Base-by-base conservation (phyloP, 164 flowering plant genomes). In the Nymphaea colorata region DNA sequence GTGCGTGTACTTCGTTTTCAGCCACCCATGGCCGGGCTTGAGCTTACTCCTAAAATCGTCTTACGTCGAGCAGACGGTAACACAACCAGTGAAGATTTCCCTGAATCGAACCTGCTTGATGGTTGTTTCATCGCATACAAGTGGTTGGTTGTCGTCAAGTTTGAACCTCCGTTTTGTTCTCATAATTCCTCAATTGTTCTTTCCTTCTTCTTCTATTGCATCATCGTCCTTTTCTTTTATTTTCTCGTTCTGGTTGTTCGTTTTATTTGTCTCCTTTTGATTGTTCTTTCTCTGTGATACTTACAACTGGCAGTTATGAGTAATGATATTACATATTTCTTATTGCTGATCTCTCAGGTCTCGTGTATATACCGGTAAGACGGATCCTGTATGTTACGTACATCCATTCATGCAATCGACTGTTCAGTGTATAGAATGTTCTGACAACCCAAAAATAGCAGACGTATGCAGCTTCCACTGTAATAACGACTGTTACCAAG, bases 341-440 rank as follows among this genome's bases (percentile, higher is more conserved):
- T 10, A 10, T 51, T 51, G 57, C 57, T 25, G 36, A 44, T 64
- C 47, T 75, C 85, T 82, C 74, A 91, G 97, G 97, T 89, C 83
- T 71, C 91, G 98, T n/a, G 78, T 91, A 71, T 90, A 93, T 72
- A 91, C 90, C 80, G 96, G 91, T 79, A 85, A 67, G 68, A 93
- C 87, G 74, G 89, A 85, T 82, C 85, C 93, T 60, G 72, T 89
- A 16, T 93, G 97, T 73, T 91, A 96, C 73, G 81, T 93, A 45
- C 98, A 93, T 79, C 98, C 98, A 53, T 79, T 95, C 60, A 96
- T 85, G 75, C 90, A 85, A 71, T 97, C 98, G 66, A 93, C 98
- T 4, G 66, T 93, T 77, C 98, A 93, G 80, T 93, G 98, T 77
- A 51, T 93, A 66, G 92, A 89, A 43, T 90, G 97, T 82, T 78